Evolutionary conservation across 345 rosid species (phyloP), one percentile per base, ranked within the genome.

Genomic region (Populus pruinosa): DNA sequence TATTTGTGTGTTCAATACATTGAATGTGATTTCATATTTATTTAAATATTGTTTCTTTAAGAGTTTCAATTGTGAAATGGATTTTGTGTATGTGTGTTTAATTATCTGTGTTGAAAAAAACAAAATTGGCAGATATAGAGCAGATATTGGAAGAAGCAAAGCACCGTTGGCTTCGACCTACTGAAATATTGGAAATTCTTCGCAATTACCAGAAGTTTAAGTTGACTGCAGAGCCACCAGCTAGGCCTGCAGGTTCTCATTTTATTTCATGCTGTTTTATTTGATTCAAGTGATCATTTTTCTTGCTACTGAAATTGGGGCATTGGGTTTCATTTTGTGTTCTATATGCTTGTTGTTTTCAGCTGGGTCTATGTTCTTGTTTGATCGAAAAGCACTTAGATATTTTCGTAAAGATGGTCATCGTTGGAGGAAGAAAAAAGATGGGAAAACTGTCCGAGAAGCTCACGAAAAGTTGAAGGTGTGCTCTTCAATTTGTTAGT

Each of bases 381-480:
- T 91, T 83, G 91, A 94, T 84, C 93, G 98, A 67, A 92, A 94
- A 84, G 89, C 87, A 21, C 90, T 90, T 76, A 84, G 97, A 70
- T 92, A 92, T 85, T 94, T 94, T 77, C 90, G 98, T 67, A 94
- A 91, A 81, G 98, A 94, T 83, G 94, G 92, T 29, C 98, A 94
- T 71, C 78, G 84, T 38, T 94, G 98, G 98, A 94, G 92, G 88
- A 94, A 94, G 88, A 94, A 94, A 81, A 94, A 88, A 80, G 97
- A 94, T 84, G 97, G 98, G 17, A 94, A 92, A 83, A 94, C 98
- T 16, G 93, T 92, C 78, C 89, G 86, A 87, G 98, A 94, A 90
- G 98, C 98, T 81, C 98, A 94, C 73, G 98, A 94, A 85, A 94
- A 94, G 91, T 87, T 94, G 82, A 94, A 92, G 97, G 98, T 92